Evolutionary conservation across 768 basidiomycete genomes (phyloP).

Genomic region (Boletus vermiculosoides): DNA sequence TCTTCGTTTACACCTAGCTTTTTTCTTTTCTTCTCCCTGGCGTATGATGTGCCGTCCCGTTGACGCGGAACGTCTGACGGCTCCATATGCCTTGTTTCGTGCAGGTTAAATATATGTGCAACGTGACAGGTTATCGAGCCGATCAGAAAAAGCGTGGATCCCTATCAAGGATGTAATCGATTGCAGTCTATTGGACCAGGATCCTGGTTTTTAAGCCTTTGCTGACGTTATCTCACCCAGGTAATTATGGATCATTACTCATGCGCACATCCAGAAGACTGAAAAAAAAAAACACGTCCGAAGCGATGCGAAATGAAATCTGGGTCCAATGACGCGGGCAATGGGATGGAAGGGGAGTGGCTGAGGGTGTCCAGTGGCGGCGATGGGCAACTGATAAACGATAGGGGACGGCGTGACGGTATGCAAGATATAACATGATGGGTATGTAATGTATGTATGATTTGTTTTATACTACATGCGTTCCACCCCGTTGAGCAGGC

Average conservation of each 20-base stretch:
- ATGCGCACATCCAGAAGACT: neutral
- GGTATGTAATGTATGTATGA: slow-evolving; percentile 30
- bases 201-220: neutral
- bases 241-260: neutral
- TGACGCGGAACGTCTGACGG: neutral
- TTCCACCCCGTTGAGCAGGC: slow-evolving; percentile 30
- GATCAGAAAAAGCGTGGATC: slow-evolving; percentile 19
- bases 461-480: slow-evolving; percentile 33
- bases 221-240: slow-evolving; percentile 6
- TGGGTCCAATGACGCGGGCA: neutral
- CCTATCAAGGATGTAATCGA: slow-evolving; percentile 2
- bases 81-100: neutral
- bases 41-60: neutral
- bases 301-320: slow-evolving; percentile 12
- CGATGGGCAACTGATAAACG: slow-evolving; percentile 6
- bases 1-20: neutral
- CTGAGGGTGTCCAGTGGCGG: slow-evolving; percentile 5
- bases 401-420: slow-evolving; percentile 9
- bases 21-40: neutral
- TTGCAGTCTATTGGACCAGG: too few species aligned
- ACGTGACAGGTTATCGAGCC: slow-evolving; percentile 3
- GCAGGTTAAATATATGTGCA: neutral
- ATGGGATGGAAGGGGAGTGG: neutral
- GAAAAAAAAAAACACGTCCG: neutral
- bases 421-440: slow-evolving; percentile 23